Evolutionary conservation across 257 asterid genomes (phyloP).

Genomic region (Przewalskia tangutica): DNA sequence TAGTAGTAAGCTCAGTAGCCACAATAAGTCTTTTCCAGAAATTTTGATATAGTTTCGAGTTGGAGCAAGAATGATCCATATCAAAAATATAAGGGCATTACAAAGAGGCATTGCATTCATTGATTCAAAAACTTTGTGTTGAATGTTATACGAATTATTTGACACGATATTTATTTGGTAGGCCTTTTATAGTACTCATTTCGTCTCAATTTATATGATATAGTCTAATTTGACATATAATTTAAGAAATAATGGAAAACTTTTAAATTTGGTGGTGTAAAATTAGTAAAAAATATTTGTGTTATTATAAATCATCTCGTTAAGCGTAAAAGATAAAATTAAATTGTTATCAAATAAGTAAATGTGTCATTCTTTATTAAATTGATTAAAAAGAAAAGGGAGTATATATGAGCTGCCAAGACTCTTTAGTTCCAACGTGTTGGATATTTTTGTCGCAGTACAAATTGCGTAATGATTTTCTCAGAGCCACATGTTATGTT

Average conservation of each 20-base stretch:
- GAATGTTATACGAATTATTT: too few species aligned
- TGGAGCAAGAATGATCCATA: too few species aligned
- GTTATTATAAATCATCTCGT: background rate
- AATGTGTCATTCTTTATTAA: fast-evolving
- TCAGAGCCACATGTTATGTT: background rate
- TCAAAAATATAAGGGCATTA: too few species aligned
- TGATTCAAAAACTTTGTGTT: too few species aligned
- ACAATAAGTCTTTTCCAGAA: too few species aligned
- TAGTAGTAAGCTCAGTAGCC: too few species aligned
- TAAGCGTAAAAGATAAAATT: background rate
- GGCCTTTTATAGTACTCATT: background rate
- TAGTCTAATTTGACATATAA: background rate
- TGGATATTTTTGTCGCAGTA: background rate
- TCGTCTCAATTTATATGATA: background rate
- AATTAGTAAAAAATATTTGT: background rate
- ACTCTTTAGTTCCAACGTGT: background rate
- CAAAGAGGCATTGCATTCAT: too few species aligned
- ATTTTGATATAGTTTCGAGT: too few species aligned
- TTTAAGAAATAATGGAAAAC: too few species aligned
- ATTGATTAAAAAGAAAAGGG: too few species aligned
- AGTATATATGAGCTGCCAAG: background rate
- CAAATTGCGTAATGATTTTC: background rate
- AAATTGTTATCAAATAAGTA: background rate
- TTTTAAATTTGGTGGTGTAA: background rate
- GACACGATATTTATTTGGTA: too few species aligned